Evolutionary conservation across 805 yeast species (phyloP), one percentile per base, ranked within the genome.

Genomic region (Suhomyces vadensis): DNA sequence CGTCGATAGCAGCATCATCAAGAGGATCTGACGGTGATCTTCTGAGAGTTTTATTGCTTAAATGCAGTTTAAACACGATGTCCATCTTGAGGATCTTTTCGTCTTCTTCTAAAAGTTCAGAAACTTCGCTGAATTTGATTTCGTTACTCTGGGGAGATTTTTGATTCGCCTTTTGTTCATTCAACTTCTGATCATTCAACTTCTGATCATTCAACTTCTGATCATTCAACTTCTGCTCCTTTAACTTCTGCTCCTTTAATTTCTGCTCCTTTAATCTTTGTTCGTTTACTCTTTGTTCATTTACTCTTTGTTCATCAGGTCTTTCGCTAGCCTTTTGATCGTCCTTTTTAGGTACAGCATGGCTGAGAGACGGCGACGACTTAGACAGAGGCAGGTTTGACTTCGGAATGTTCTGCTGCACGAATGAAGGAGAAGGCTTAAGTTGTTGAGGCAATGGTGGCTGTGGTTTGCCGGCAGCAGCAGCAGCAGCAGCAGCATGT

Each of bases 61-160:
- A 52, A 42, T 60, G 58, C 69, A 65, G 71, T 50, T 67, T 69
- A 16, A 68, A 49, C 8, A 71, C 60, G 3, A 57, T 60, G 46
- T 70, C 75, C 54, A 71, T 56, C 46, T 71, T 71, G 35, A 71
- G 53, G 16, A 71, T 69, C 49, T 70, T 70, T 41, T 71, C 77
- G 19, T 61, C 58, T 4, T 62, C 54, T 2, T 51, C 50, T 21
- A 71, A 53, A 10, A 71, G 50, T 1, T 53, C 52, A 1, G 70
- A 61, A 9, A 71, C 55, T 35, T 70, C 75, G 22, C 55, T 60
- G 42, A 71, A 60, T 22, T 58, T 62, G 25, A 71, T 61, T 8
- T 42, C 35, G 13, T 50, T 44, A 17, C 6, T 7, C 23, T 24
- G 36, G n/a, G 6, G 20, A 20, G 26, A 14, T 21, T 14, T 24